Evolutionary conservation across 495 filamentous ascomycete species (phyloP).

Genomic region (Neohortaea acidophila): DNA sequence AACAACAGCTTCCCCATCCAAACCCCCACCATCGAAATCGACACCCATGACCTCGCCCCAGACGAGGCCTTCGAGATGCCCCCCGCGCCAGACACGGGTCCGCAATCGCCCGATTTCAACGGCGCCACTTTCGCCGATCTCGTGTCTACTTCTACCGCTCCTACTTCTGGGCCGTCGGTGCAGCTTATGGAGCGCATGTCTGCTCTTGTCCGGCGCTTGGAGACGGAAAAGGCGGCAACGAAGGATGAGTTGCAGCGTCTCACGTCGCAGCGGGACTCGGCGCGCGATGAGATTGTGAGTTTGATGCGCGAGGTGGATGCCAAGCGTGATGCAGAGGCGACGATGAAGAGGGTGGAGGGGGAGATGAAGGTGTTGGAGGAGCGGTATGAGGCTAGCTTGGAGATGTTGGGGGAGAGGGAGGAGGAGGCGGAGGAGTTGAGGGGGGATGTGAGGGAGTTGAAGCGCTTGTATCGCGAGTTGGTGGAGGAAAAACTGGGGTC

Average conservation of each 20-base stretch:
- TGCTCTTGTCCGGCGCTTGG: constrained; percentile 74
- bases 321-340: constrained; percentile 43
- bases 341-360: constrained; percentile 48
- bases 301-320: constrained; percentile 74
- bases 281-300: constrained; percentile 72
- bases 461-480: constrained; percentile 86
- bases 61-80: neutral
- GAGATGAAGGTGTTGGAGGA: constrained; percentile 47
- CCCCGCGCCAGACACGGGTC: neutral
- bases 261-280: constrained; percentile 71
- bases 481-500: constrained; percentile 40
- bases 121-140: constrained; percentile 71
- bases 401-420: constrained; percentile 94
- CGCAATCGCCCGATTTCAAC: constrained; percentile 2
- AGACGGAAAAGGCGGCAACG: constrained; percentile 72
- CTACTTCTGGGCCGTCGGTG: constrained; percentile 79
- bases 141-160: constrained; percentile 76
- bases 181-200: constrained; percentile 96
- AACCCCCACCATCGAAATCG: constrained; percentile 42
- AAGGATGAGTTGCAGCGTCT: constrained; percentile 74
- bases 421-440: constrained; percentile 81
- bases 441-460: constrained; percentile 80
- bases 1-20: constrained; percentile 13
- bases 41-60: constrained; percentile 46
- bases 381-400: constrained; percentile 76